Base-by-base conservation (phyloP, 192 early-diverging fungal genomes). In the Coemansia sp. region DNA sequence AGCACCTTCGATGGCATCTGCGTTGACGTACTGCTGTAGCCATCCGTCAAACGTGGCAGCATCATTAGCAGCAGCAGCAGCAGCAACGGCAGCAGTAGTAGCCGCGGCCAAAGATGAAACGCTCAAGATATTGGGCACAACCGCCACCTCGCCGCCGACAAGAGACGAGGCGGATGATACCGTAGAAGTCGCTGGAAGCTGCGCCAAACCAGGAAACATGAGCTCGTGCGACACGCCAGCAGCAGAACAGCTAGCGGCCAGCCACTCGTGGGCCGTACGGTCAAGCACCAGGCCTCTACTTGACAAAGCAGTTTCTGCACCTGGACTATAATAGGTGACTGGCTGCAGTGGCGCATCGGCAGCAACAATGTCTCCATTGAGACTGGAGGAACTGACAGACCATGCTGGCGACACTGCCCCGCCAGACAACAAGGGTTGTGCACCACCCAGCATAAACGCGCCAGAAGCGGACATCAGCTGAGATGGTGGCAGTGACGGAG, bases 21-120 rank as follows among this genome's bases (percentile, higher is more conserved):
- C 56, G 37, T 70, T 72, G 10, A 78, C 76, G 37, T 68, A 72
- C 66, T 78, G 76, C 62, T 78, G 70, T 66, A 78, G 62, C 76
- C 76, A 78, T 22, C 70, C 76, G 36, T 72, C 66, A 14, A 78
- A 39, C 22, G 55, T 40, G 5, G 69, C 69, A 46, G 62, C 75
- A 17, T 62, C 52, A 19, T 53, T 60, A 53, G 56, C 35, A 39
- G 58, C 35, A 26, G 29, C 58, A 34, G 39, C 37, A 11, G 21
- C 33, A 48, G 27, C 29, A 32, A n/a, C 1, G 11, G 29, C 18
- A 34, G 11, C n/a, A 10, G 40, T 43, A 17, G 39, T 34, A 1
- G n/a, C n/a, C 37, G 21, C 5, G 21, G 24, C 19, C 3, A 57
- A 5, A 3, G 55, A 55, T 4, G 29, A 32, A 7, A 7, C 29